phyloP scores from a whole-genome alignment of 352 stramenopile genomes.

The Phytophthora citricola region DNA sequence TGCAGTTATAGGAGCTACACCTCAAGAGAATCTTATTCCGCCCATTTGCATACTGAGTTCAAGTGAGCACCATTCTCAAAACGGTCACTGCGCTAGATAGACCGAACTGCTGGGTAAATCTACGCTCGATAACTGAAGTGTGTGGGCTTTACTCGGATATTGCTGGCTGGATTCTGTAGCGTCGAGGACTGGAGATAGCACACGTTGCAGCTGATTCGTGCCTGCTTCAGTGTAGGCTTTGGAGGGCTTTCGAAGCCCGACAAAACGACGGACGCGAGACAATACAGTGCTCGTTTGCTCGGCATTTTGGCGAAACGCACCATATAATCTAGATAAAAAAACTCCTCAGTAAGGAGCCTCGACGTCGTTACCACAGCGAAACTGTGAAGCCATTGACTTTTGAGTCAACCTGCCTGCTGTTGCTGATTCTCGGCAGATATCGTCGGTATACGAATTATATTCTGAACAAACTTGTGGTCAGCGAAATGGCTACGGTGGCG shows the following conservation, averaged over 20 bases:
- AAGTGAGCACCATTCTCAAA: neutral
- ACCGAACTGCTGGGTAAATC: neutral
- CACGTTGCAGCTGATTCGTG: no score
- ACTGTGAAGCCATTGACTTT: neutral
- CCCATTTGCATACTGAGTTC: neutral
- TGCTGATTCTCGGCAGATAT: neutral
- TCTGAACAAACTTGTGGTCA: conserved; percentile 2
- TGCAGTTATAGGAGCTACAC: neutral
- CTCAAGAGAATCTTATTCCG: conserved; percentile 25
- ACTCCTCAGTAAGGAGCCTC: no score
- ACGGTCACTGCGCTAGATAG: neutral
- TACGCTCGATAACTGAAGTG: neutral
- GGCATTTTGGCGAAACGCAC: conserved; percentile 1
- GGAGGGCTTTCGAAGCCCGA: conserved; percentile 10
- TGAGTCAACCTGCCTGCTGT: conserved; percentile 1
- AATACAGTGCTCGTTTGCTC: neutral
- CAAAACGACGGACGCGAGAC: conserved; percentile 3
- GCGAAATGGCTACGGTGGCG: conserved; percentile 5
- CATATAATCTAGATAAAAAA: no score
- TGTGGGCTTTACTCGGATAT: neutral
- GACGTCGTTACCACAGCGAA: no score
- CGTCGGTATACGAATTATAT: neutral
- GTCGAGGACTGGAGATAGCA: neutral
- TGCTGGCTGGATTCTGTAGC: neutral
- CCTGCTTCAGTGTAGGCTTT: conserved; percentile 10